phyloP scores from a whole-genome alignment of 2,329 filamentous ascomycete genomes.

The Dactylellina parvicollis region DNA sequence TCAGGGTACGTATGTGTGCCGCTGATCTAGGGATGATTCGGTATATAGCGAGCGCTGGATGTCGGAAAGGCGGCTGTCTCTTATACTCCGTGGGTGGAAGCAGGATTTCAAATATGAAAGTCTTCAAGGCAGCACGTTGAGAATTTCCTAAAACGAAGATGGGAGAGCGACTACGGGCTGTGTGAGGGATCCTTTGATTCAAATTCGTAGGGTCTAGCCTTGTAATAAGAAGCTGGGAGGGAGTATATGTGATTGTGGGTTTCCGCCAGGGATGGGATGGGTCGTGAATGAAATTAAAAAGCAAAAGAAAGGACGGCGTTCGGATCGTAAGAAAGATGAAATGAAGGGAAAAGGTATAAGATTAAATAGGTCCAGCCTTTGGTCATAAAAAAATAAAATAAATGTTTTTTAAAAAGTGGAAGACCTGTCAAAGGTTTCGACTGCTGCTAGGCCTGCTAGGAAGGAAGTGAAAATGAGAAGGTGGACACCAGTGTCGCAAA shows the following conservation, averaged over 20 bases:
- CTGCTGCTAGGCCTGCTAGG: constrained; percentile 51
- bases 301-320: constrained; percentile 37
- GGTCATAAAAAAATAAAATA: constrained; percentile 29
- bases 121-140: constrained; percentile 32
- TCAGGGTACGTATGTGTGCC: constrained; percentile 30
- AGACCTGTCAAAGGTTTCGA: constrained; percentile 50
- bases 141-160: constrained; percentile 37
- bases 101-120: constrained; percentile 37
- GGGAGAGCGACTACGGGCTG: constrained; percentile 30
- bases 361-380: constrained; percentile 28
- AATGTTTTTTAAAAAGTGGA: constrained; percentile 29
- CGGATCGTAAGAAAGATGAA: constrained; percentile 13
- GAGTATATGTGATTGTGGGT: constrained; percentile 29
- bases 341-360: constrained; percentile 19
- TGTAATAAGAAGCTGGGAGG: constrained; percentile 25
- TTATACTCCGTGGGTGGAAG: constrained; percentile 42
- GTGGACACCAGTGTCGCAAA: constrained; percentile 51
- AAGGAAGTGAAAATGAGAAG: constrained; percentile 53
- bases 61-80: constrained; percentile 42
- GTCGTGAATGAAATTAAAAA: constrained; percentile 38
- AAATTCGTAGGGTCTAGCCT: constrained; percentile 32
- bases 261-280: constrained; percentile 37
- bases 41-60: constrained; percentile 13
- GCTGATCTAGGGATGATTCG: constrained; percentile 29
- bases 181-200: constrained; percentile 43